These are phyloP conservation scores for Amylostereum areolatum DNA, from an alignment of 1,284 basidiomycete genomes.

Conservation along the genomic window DNA sequence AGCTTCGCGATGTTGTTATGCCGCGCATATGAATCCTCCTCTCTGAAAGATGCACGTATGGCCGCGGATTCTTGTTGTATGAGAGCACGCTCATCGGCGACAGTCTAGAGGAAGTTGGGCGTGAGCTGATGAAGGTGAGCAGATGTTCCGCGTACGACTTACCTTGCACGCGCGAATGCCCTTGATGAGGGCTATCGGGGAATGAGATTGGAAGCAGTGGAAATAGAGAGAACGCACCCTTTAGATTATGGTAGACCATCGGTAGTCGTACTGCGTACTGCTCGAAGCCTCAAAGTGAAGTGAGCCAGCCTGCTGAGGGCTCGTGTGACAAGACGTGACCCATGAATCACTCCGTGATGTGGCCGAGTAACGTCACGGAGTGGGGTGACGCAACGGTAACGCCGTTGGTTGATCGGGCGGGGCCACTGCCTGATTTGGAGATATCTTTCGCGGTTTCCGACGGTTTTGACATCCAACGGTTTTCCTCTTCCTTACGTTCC, in stretches of 20 bases:
- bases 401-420: too few relatives aligned
- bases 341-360: too few relatives aligned
- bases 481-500: too few relatives aligned
- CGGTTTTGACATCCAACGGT: too few relatives aligned
- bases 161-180: constrained; percentile 93
- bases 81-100: constrained; percentile 95
- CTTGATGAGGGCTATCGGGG: constrained; percentile 80
- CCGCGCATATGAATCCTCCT: constrained; percentile 90
- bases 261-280: constrained; percentile 7
- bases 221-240: constrained; percentile 47
- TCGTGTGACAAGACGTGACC: too few relatives aligned
- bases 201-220: constrained; percentile 4
- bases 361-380: too few relatives aligned
- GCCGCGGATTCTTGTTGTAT: constrained; percentile 99
- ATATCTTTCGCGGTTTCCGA: too few relatives aligned
- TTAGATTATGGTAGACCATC: constrained; percentile 90
- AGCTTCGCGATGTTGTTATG: constrained; percentile 98
- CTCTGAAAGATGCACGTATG: constrained; percentile 95
- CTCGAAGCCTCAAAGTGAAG: too few relatives aligned
- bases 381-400: too few relatives aligned
- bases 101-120: constrained; percentile 57
- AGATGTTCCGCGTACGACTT: constrained; percentile 9
- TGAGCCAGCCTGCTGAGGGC: too few relatives aligned
- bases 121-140: constrained; percentile 15
- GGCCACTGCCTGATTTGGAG: too few relatives aligned